Evolutionary conservation across 108 stramenopile species (phyloP), one percentile per base, ranked within the genome.

Genomic region (Nitzschia sp.): DNA sequence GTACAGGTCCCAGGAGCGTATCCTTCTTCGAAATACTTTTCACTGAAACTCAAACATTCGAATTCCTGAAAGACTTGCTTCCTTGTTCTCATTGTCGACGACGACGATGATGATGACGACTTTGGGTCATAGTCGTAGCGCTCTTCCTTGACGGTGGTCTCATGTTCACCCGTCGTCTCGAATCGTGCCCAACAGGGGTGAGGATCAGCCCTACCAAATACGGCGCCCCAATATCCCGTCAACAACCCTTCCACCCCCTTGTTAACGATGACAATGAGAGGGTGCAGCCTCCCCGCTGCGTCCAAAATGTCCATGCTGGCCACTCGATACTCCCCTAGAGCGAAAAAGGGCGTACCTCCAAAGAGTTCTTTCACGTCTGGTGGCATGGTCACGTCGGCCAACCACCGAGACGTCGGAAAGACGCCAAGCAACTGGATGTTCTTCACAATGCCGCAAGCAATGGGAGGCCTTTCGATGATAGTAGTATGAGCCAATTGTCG

Each of bases 331-430:
- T 59, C 58, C 23, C 68, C 68, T 29, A 69, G 29, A 22, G 68
- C 28, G 33, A 55, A 55, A 27, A 69, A 69, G 26, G 68, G 68
- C 11, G 68, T 69, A 1, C 68, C 68, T 23, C 68, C 68, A 59
- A 69, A 69, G 13, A 69, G 29, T 34, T 69, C 68, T 50, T 69
- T 69, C 29, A 69, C 68, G 35, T 69, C 68, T 16, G 68, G 45
- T 31, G 68, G 68, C 68, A 69, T 69, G 44, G 68, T 69, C 1
- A 30, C 28, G 32, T 69, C 68, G 19, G 0, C 33, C 27, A 69
- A 23, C 68, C 68, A 69, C 27, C 68, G 31, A 5, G 28, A 30
- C 8, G 68, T 69, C 21, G 68, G 68, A 48, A 69, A 69, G 44
- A 58, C 38, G 1, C 68, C 68, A 1, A 69, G 1, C 28, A 58